A percentile compares a stretch with the other conserved stretches of the same genome.
These are phyloP conservation scores for Trichosporon sp. DNA, from an alignment of 1,284 basidiomycete species.

Conservation along the genomic window DNA sequence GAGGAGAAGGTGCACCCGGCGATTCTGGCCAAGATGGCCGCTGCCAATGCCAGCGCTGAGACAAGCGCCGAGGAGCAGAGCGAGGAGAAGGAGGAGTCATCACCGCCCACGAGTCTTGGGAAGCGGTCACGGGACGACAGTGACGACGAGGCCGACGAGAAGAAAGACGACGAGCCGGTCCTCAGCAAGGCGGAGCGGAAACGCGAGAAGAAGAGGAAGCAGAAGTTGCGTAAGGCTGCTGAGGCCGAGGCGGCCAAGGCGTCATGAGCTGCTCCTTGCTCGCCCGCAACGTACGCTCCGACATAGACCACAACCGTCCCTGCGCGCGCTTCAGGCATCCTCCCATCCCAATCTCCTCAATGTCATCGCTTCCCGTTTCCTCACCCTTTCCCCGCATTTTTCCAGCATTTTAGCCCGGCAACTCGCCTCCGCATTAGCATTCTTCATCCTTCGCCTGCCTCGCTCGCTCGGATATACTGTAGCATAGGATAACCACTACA, in stretches of 20 bases:
- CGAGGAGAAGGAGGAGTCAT: neutral
- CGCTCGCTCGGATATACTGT: neutral
- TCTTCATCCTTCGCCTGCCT: neutral
- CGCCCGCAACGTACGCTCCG: neutral
- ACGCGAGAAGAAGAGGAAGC: constrained; percentile 32
- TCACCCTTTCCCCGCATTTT: neutral
- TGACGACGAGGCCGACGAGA: constrained; percentile 19
- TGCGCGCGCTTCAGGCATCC: neutral
- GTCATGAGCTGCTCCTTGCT: neutral
- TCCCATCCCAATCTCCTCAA: neutral
- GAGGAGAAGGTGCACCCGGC: neutral
- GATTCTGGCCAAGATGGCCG: neutral
- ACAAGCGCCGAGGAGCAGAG: neutral
- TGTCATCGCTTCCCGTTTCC: neutral
- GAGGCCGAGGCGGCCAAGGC: constrained; percentile 23
- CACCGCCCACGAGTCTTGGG: constrained; percentile 3
- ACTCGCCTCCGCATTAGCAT: neutral
- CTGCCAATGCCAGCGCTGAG: neutral
- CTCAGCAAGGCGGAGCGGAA: constrained; percentile 34
- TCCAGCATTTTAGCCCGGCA: neutral
- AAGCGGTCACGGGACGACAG: constrained; percentile 19
- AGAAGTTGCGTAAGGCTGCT: constrained; percentile 34
- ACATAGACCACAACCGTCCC: neutral
- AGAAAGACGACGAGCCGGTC: constrained; percentile 2
- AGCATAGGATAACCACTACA: neutral